phyloP scores from a whole-genome alignment of 371 early-diverging fungal genomes.

The Actinomucor elegans region DNA sequence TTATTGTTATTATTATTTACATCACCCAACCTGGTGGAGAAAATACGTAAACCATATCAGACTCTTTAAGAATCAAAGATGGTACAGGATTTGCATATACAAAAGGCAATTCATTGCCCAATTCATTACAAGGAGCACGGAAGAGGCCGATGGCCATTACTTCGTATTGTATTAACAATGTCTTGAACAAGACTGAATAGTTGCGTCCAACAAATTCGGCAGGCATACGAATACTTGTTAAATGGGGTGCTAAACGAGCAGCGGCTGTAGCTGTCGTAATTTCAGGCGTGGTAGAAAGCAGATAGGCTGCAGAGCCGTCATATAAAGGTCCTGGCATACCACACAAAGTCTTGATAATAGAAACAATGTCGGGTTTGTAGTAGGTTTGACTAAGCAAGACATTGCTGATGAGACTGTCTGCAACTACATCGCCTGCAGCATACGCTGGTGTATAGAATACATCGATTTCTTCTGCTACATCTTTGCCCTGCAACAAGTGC shows the following conservation, averaged over 20 bases:
- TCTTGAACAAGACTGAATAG: slow-evolving; percentile 36
- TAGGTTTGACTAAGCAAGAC: slow-evolving; percentile 48
- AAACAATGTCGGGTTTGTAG: slow-evolving; percentile 48
- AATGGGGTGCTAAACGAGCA: slow-evolving; percentile 29
- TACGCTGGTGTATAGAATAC: slow-evolving; percentile 43
- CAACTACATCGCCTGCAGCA: slow-evolving; percentile 52
- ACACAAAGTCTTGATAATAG: slow-evolving; percentile 52
- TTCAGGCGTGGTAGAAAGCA: slow-evolving; percentile 8
- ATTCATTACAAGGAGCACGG: slow-evolving; percentile 35
- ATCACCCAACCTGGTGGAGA: slow-evolving; percentile 20
- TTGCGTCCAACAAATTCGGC: slow-evolving; percentile 31
- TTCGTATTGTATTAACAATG: slow-evolving; percentile 31
- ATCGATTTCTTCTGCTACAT: slow-evolving; percentile 31
- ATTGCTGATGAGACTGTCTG: slow-evolving; percentile 44
- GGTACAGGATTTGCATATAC: slow-evolving; percentile 53
- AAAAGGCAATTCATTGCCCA: slow-evolving; percentile 47
- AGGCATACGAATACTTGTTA: slow-evolving; percentile 37
- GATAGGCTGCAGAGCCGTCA: slow-evolving; percentile 10
- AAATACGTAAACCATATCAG: slow-evolving; percentile 26
- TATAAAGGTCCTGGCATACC: slow-evolving; percentile 45
- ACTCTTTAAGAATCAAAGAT: slow-evolving; percentile 24
- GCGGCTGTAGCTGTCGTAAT: slow-evolving; percentile 11
- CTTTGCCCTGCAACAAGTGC: slow-evolving; percentile 36
- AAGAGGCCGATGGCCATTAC: slow-evolving; percentile 43
- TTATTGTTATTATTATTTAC: neutral